Evolutionary conservation across 176 grass and related monocot genomes (phyloP).

Genomic region (Phoenix dactylifera): DNA sequence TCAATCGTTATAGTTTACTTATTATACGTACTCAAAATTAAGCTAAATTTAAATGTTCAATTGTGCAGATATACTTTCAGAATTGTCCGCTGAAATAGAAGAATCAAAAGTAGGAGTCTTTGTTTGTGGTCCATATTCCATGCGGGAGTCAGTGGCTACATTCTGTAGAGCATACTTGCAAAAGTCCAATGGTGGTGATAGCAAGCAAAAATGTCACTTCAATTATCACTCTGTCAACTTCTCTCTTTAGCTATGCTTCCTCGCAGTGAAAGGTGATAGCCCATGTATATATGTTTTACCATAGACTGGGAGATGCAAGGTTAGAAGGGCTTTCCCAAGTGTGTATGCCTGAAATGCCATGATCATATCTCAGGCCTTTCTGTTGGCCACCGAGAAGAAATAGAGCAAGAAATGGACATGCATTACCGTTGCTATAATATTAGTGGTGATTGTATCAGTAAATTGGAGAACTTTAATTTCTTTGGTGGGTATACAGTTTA

Average conservation of each 20-base stretch:
- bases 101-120: constrained; percentile 27
- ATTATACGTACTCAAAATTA: background rate
- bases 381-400: no score
- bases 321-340: no score
- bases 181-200: background rate
- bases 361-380: no score
- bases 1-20: background rate
- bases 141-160: constrained; percentile 32
- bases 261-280: no score
- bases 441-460: no score
- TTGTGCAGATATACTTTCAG: constrained; percentile 29
- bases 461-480: no score
- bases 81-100: constrained; percentile 12
- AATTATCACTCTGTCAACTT: constrained; percentile 28
- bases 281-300: no score
- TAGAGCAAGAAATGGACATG: no score
- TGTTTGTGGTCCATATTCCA: constrained; percentile 36
- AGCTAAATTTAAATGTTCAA: background rate
- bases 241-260: constrained; percentile 1
- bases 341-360: no score
- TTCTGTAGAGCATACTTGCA: constrained; percentile 21
- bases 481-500: no score
- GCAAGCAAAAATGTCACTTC: constrained; percentile 4
- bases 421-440: no score
- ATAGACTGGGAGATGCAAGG: no score